A percentile compares a stretch with the other conserved stretches of the same genome.
phyloP scores from a whole-genome alignment of 148 eudicot species.

The Cornus kousa region DNA sequence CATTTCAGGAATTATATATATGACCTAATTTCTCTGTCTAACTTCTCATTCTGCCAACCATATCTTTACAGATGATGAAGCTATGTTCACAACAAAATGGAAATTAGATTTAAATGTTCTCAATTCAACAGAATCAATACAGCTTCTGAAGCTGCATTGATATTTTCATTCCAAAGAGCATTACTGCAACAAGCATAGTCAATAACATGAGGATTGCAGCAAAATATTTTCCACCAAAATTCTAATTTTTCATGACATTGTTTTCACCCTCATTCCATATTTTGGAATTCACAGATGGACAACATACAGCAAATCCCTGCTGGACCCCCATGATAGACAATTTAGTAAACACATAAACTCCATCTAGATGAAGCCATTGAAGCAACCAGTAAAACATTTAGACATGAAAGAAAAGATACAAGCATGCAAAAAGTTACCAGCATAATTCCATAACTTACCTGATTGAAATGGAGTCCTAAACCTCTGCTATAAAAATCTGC shows the following conservation, averaged over 20 bases:
- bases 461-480: conserved; percentile 69
- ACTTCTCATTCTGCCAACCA: not conserved
- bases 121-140: not conserved
- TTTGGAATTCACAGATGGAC: not conserved
- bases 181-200: not conserved
- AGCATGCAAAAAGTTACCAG: not conserved
- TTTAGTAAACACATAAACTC: not conserved
- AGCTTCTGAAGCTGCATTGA: not conserved
- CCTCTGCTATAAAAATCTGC: conserved; percentile 94
- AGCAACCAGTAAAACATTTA: not conserved
- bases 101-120: not conserved
- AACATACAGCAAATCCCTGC: not conserved
- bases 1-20: not conserved
- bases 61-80: not conserved
- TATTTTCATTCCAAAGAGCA: not conserved
- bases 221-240: not conserved
- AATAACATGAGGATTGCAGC: not conserved
- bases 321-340: not conserved
- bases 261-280: not conserved
- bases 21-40: not conserved
- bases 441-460: conserved; percentile 43
- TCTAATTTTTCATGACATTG: not conserved
- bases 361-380: not conserved
- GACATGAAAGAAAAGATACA: not conserved
- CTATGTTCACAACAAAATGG: not conserved